These are phyloP conservation scores for Dissoconium aciculare DNA, from an alignment of 2,329 filamentous ascomycete genomes.

Conservation along the genomic window DNA sequence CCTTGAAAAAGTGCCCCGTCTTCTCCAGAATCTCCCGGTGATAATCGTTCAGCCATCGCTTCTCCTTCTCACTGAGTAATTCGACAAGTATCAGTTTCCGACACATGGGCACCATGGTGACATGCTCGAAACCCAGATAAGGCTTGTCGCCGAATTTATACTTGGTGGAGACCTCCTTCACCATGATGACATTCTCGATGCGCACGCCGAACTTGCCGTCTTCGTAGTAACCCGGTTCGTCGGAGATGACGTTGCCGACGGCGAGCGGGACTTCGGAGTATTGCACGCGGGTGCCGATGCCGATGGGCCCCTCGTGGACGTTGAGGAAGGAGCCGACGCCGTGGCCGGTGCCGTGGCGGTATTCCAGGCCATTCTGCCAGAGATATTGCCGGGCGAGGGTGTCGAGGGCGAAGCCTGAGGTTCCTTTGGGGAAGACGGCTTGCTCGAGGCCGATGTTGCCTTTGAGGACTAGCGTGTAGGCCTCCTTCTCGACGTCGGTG, in stretches of 20 bases:
- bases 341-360: slow-evolving; percentile 90
- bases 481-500: slow-evolving; percentile 66
- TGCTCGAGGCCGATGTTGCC: slow-evolving; percentile 80
- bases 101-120: slow-evolving; percentile 94
- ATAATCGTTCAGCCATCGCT: slow-evolving; percentile 75
- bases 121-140: slow-evolving; percentile 88
- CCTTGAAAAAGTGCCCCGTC: slow-evolving; percentile 60
- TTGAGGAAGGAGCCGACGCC: slow-evolving; percentile 92
- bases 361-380: slow-evolving; percentile 88
- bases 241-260: slow-evolving; percentile 87
- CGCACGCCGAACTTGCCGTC: slow-evolving; percentile 89
- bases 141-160: slow-evolving; percentile 87
- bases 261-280: slow-evolving; percentile 82
- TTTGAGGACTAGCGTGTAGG: slow-evolving; percentile 89
- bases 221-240: slow-evolving; percentile 92
- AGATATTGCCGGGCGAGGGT: slow-evolving; percentile 76
- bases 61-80: slow-evolving; percentile 59
- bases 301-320: slow-evolving; percentile 93
- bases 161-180: slow-evolving; percentile 72
- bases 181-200: slow-evolving; percentile 91
- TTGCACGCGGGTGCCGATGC: slow-evolving; percentile 81
- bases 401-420: slow-evolving; percentile 84
- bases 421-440: slow-evolving; percentile 84
- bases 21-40: slow-evolving; percentile 69
- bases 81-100: slow-evolving; percentile 65